Base-by-base conservation (phyloP, 192 early-diverging fungal species). In the Umbelopsis vinacea region DNA sequence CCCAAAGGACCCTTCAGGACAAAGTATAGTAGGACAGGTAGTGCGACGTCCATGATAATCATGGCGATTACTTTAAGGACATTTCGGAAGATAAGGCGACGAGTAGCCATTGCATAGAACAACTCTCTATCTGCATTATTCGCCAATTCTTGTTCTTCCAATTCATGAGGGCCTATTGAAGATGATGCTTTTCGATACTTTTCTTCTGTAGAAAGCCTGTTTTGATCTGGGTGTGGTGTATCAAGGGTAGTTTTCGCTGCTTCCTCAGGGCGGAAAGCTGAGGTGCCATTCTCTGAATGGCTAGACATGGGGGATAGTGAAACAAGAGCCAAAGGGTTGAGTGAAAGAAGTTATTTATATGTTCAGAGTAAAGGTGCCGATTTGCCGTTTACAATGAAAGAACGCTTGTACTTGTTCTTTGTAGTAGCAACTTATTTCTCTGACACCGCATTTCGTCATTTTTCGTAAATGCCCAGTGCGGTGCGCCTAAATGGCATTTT, bases 1-100 rank as follows among this genome's bases (percentile, higher is more conserved):
- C 57, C 57, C 1, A 63, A 33, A 63, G 57, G 57, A 29, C 57
- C 57, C 6, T 63, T 63, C 11, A 63, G 33, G 19, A 63, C 57
- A 63, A 63, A 63, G 33, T 63, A 63, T 29, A 63, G 57, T 19
- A 63, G 2, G 15, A 63, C 57, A 19, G 57, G 57, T 15, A 63
- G 33, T 37, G 57, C 57, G 1, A 63, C 57, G 6, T 63, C 57
- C 57, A 63, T 63, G 26, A 63, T 63, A 37, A 63, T 63, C 57
- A 63, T 63, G 17, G 17, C 11, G 33, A 63, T 63, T 3, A 63
- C 57, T 63, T 63, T 63, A 15, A 63, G 33, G 10, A 63, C 33
- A 35, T 63, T 63, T 63, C 57, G 26, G 9, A 29, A 63, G 33
- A 63, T 37, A 22, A 63, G 33, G 38, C 57, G 57, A 3, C 57